Evolutionary conservation across 768 basidiomycete genomes (phyloP).

Genomic region (Boletus sp.): DNA sequence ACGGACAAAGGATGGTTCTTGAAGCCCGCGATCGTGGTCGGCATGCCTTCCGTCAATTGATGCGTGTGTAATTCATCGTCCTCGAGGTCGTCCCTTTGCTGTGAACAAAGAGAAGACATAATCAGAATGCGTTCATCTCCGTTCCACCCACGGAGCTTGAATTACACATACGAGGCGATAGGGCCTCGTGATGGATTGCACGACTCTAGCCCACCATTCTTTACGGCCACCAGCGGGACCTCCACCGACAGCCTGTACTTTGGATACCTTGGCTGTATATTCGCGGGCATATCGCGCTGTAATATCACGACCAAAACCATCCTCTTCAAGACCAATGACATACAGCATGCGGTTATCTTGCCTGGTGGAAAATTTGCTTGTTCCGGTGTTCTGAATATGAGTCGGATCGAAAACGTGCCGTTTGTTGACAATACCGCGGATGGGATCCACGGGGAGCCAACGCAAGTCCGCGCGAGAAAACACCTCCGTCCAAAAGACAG

Average conservation of each 20-base stretch:
- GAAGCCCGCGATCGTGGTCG: slow-evolving; percentile 84
- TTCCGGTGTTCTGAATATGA: slow-evolving; percentile 23
- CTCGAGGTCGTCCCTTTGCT: slow-evolving; percentile 93
- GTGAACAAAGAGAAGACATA: slow-evolving; percentile 3
- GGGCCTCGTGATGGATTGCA: slow-evolving; percentile 61
- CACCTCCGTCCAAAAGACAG: slow-evolving; percentile 96
- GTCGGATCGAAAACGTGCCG: slow-evolving; percentile 77
- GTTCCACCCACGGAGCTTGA: slow-evolving; percentile 15
- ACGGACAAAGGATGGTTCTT: slow-evolving; percentile 88
- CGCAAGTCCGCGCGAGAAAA: slow-evolving; percentile 88
- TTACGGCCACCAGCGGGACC: slow-evolving; percentile 52
- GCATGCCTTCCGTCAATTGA: slow-evolving; percentile 89
- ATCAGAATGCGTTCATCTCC: slow-evolving; percentile 18
- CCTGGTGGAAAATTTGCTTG: slow-evolving; percentile 14
- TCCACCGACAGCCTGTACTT: slow-evolving; percentile 61
- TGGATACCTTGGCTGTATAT: slow-evolving; percentile 76
- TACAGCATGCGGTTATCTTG: slow-evolving; percentile 87
- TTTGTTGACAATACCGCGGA: slow-evolving; percentile 76
- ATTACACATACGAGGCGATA: slow-evolving; percentile 69
- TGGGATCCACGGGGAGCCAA: slow-evolving; percentile 93
- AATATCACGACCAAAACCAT: slow-evolving; percentile 87
- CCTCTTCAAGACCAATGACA: slow-evolving; percentile 92
- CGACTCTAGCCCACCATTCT: slow-evolving; percentile 83
- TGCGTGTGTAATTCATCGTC: slow-evolving; percentile 80
- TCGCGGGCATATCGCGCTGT: slow-evolving; percentile 85